Evolutionary conservation across 2,329 filamentous ascomycete species (phyloP).

Genomic region (Botrytis fabae): DNA sequence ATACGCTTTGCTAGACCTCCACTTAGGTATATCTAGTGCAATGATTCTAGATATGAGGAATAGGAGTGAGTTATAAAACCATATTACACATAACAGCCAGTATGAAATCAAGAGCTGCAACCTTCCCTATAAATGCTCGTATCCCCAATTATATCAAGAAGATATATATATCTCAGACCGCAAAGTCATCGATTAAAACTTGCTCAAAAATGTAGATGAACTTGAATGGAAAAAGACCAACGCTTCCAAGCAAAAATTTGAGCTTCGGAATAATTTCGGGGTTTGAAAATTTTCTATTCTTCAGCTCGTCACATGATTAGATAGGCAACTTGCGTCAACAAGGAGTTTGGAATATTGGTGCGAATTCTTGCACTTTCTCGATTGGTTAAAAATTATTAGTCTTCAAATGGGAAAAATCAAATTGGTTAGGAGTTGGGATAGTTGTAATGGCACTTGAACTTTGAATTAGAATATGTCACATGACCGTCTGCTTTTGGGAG

Average conservation of each 20-base stretch:
- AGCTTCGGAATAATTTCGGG: neutral
- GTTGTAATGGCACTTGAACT: neutral
- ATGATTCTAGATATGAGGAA: neutral
- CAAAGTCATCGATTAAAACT: neutral
- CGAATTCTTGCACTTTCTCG: neutral
- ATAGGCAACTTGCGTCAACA: neutral
- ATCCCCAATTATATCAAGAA: neutral
- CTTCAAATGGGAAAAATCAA: neutral
- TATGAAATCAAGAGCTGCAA: neutral
- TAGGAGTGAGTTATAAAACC: neutral
- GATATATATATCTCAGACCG: neutral
- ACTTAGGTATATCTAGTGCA: neutral
- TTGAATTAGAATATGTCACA: neutral
- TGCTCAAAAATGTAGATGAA: neutral
- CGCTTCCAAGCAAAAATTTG: neutral
- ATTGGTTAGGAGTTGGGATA: neutral
- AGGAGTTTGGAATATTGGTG: neutral
- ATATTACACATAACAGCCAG: neutral
- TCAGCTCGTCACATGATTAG: neutral
- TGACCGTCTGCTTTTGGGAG: neutral
- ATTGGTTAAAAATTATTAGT: rapidly evolving
- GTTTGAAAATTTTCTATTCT: neutral
- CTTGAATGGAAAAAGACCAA: neutral
- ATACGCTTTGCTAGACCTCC: neutral
- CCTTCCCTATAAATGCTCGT: no score